Evolutionary conservation across 2,329 filamentous ascomycete genomes (phyloP).

Genomic region (Fusarium sp.): DNA sequence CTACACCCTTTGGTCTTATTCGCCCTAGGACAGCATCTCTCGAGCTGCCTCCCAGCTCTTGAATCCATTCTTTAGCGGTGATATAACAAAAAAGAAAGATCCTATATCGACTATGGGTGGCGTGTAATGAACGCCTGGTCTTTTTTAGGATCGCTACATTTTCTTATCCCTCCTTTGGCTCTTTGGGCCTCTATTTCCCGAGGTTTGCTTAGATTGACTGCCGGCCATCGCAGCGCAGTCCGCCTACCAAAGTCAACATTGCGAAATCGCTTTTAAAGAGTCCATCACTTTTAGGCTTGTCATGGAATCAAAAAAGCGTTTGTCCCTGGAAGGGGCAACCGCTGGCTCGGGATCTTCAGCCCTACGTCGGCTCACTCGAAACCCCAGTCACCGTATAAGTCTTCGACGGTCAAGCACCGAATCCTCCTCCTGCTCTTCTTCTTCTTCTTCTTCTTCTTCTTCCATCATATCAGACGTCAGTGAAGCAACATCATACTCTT

Average conservation of each 20-base stretch:
- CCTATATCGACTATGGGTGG: constrained; percentile 43
- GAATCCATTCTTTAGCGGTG: constrained; percentile 17
- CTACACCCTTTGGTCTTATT: constrained; percentile 49
- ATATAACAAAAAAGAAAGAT: constrained; percentile 41
- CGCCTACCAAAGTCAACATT: not conserved
- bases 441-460: constrained; percentile 42
- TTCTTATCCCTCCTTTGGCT: constrained; percentile 22
- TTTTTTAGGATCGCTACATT: constrained; percentile 9
- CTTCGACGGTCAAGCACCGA: constrained; percentile 50
- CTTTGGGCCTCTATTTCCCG: not conserved
- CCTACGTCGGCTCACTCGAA: constrained; percentile 51
- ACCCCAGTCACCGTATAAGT: constrained; percentile 51
- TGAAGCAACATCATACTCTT: constrained; percentile 44
- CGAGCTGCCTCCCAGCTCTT: constrained; percentile 48
- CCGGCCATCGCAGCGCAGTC: not conserved
- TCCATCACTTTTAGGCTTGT: not conserved
- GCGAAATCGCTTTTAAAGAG: not conserved
- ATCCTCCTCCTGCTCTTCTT: constrained; percentile 45
- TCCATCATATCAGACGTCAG: constrained; percentile 45
- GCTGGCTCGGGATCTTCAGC: constrained; percentile 48
- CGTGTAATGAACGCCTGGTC: constrained; percentile 34
- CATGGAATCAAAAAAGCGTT: constrained; percentile 52
- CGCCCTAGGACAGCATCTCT: constrained; percentile 45
- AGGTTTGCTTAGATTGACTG: constrained; percentile 4
- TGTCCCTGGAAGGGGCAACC: constrained; percentile 48